Conservation (phyloP, 1,284 basidiomycete species). For the Tremellales sp. region DNA sequence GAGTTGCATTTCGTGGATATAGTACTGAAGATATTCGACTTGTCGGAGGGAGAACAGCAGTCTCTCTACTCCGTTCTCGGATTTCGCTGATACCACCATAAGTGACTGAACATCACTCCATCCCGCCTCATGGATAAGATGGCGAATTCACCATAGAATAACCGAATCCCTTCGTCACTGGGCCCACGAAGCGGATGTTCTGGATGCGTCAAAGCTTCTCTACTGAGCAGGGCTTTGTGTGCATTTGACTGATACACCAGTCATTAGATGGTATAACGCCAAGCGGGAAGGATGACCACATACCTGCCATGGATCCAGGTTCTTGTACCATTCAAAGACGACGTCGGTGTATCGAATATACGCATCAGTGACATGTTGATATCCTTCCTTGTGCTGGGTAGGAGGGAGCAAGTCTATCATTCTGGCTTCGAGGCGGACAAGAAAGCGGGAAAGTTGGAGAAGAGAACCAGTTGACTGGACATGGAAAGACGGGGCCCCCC, state of each 20-base stretch:
- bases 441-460: too few relatives aligned
- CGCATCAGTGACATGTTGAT: constrained; percentile 27
- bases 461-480: too few relatives aligned
- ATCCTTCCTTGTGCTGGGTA: neutral
- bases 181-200: constrained; percentile 67
- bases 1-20: constrained; percentile 68
- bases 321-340: constrained; percentile 33
- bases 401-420: too few relatives aligned
- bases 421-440: too few relatives aligned
- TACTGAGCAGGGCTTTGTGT: constrained; percentile 64
- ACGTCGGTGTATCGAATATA: constrained; percentile 40
- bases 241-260: constrained; percentile 46
- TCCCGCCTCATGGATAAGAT: neutral
- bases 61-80: too few relatives aligned
- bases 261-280: neutral
- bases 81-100: too few relatives aligned
- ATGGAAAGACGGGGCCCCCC: too few relatives aligned
- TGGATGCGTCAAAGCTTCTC: constrained; percentile 61
- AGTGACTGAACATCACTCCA: neutral
- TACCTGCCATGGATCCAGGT: constrained; percentile 27
- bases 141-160: constrained; percentile 61
- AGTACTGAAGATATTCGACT: constrained; percentile 78
- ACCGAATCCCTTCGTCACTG: constrained; percentile 60
- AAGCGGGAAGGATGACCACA: constrained; percentile 6
- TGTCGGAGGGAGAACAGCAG: constrained; percentile 75